Conservation (phyloP, 495 filamentous ascomycete genomes). For the Neurospora sp. region DNA sequence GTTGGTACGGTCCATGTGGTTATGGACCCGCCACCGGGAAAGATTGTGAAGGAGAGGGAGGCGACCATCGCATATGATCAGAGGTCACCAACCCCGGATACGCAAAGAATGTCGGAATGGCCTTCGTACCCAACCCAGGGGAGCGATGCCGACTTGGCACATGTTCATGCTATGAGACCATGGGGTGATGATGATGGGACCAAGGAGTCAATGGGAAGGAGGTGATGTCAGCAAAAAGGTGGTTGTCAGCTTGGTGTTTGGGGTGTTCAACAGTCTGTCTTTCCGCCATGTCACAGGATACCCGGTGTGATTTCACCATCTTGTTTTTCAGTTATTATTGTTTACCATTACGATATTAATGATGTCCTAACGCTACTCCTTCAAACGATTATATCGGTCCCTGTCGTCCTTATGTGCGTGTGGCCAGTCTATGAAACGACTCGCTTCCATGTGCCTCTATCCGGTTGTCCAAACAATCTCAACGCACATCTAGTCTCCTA, state of each 20-base stretch:
- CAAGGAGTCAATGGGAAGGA: neutral
- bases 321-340: neutral
- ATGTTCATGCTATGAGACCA: neutral
- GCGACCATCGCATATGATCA: neutral
- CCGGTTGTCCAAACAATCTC: neutral
- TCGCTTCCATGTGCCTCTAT: neutral
- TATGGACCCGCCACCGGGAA: neutral
- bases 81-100: neutral
- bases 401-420: neutral
- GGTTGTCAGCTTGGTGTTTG: neutral
- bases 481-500: neutral
- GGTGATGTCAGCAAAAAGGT: neutral
- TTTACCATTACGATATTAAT: neutral
- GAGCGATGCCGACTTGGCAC: neutral
- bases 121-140: neutral
- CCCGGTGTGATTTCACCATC: neutral
- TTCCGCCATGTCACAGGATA: neutral
- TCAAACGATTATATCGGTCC: neutral
- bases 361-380: neutral
- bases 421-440: neutral
- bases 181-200: neutral
- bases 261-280: neutral
- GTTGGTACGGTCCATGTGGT: neutral
- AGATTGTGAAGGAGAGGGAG: neutral
- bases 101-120: neutral